A percentile compares a stretch with the other conserved stretches of the same genome.
Conservation (phyloP, 2,329 filamentous ascomycete genomes). For the Aspergillus ochraceoroseus region DNA sequence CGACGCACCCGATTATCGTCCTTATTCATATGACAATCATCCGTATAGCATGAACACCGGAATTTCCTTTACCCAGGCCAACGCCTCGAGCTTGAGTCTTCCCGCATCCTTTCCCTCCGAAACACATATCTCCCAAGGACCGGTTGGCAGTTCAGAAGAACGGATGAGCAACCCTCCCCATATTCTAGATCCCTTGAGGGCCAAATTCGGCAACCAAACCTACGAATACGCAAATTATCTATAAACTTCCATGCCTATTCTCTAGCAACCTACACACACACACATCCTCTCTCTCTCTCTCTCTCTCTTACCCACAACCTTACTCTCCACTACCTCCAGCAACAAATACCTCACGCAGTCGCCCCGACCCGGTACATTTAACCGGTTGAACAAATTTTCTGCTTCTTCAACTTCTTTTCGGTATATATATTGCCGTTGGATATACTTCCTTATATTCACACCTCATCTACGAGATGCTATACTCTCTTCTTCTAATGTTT, state of each 20-base stretch:
- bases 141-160: slow-evolving; percentile 21
- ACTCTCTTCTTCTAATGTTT: background rate
- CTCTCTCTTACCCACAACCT: background rate
- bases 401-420: slow-evolving; percentile 1
- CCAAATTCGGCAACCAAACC: slow-evolving; percentile 27
- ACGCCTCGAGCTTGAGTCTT: slow-evolving; percentile 35
- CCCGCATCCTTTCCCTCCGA: slow-evolving; percentile 34
- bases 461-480: background rate
- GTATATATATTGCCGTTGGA: slow-evolving; percentile 11
- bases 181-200: slow-evolving; percentile 25
- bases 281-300: background rate
- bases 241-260: slow-evolving; percentile 3
- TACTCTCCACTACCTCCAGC: background rate
- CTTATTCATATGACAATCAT: slow-evolving; percentile 29
- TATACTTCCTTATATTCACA: background rate
- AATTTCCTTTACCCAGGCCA: slow-evolving; percentile 33
- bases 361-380: slow-evolving; percentile 1
- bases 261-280: background rate
- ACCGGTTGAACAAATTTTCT: background rate
- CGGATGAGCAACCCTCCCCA: slow-evolving; percentile 24
- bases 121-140: slow-evolving; percentile 18
- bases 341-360: slow-evolving; percentile 1
- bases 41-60: slow-evolving; percentile 27
- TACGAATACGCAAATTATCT: slow-evolving; percentile 32
- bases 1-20: slow-evolving; percentile 34